phyloP scores from a whole-genome alignment of 352 stramenopile genomes.

The Globisporangium rhizosaccharum region DNA sequence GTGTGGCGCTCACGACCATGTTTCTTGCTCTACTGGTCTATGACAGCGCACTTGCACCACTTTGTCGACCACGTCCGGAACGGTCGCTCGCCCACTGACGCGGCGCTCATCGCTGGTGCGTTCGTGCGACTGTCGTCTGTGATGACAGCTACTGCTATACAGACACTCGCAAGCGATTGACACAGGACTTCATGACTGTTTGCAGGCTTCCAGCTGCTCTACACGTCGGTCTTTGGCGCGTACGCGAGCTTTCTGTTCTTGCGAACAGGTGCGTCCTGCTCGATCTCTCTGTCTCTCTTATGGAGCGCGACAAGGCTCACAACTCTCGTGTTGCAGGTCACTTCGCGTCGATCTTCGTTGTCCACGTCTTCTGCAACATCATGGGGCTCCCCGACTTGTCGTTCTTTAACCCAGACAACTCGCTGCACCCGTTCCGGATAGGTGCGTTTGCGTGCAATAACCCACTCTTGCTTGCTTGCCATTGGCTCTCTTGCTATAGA shows the following conservation, averaged over 20 bases:
- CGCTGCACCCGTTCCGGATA: slow-evolving; percentile 72
- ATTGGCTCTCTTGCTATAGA: not conserved
- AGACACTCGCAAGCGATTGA: not conserved
- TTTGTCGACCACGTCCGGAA: slow-evolving; percentile 81
- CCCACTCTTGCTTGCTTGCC: not conserved
- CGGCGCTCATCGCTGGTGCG: slow-evolving; percentile 73
- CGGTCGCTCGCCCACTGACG: slow-evolving; percentile 60
- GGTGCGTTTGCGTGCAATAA: slow-evolving; percentile 24
- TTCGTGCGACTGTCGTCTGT: not conserved
- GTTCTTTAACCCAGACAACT: slow-evolving; percentile 76
- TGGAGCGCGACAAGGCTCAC: not conserved
- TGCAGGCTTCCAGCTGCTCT: slow-evolving; percentile 91
- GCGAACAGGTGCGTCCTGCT: slow-evolving; percentile 56
- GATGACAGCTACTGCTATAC: not conserved
- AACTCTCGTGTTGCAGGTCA: slow-evolving; percentile 36
- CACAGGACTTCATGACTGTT: not conserved
- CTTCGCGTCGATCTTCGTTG: slow-evolving; percentile 84
- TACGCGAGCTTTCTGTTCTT: slow-evolving; percentile 94
- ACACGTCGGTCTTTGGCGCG: slow-evolving; percentile 94
- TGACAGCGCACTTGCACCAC: slow-evolving; percentile 75
- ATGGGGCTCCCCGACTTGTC: slow-evolving; percentile 91
- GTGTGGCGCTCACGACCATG: not conserved
- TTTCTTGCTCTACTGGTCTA: slow-evolving; percentile 10
- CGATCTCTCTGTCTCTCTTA: not conserved
- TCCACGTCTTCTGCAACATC: slow-evolving; percentile 94